phyloP scores from a whole-genome alignment of 345 rosid genomes.

The Brassica carinata region DNA sequence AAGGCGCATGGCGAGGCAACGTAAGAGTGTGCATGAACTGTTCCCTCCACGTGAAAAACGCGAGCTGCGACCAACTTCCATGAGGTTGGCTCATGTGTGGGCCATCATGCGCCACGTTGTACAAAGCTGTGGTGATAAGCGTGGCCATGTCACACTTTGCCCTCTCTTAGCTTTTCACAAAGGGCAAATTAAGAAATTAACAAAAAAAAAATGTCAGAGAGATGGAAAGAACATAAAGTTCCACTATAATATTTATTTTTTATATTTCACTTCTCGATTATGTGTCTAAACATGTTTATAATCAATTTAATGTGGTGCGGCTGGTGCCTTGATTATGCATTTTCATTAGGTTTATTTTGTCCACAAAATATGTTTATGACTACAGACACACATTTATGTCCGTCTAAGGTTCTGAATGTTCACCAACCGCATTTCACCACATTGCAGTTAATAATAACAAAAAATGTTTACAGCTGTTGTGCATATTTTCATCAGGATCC shows the following conservation, averaged over 20 bases:
- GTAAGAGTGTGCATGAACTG: conserved; percentile 45
- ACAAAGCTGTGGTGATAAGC: conserved; percentile 32
- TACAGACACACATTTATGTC: background rate
- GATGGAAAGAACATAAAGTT: conserved; percentile 11
- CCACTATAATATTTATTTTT: background rate
- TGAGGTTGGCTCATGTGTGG: conserved; percentile 41
- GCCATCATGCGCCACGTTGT: conserved; percentile 33
- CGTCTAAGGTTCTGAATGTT: no score
- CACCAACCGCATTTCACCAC: no score
- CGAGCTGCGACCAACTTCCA: conserved; percentile 31
- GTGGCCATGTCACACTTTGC: conserved; percentile 39
- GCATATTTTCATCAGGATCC: no score
- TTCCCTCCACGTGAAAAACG: conserved; percentile 37
- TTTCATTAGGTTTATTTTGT: background rate
- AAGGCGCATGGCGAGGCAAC: conserved; percentile 39
- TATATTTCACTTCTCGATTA: conserved; percentile 6
- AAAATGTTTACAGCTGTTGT: no score
- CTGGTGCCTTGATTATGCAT: conserved; percentile 4
- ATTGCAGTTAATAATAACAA: no score
- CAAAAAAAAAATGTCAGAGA: background rate
- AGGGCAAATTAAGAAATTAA: conserved; percentile 11
- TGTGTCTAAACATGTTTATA: conserved; percentile 21
- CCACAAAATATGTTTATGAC: conserved; percentile 4
- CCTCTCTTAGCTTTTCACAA: conserved; percentile 30
- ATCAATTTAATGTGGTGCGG: background rate